phyloP scores from a whole-genome alignment of 1,284 basidiomycete genomes.

The Pseudozyma tsukubaensis region DNA sequence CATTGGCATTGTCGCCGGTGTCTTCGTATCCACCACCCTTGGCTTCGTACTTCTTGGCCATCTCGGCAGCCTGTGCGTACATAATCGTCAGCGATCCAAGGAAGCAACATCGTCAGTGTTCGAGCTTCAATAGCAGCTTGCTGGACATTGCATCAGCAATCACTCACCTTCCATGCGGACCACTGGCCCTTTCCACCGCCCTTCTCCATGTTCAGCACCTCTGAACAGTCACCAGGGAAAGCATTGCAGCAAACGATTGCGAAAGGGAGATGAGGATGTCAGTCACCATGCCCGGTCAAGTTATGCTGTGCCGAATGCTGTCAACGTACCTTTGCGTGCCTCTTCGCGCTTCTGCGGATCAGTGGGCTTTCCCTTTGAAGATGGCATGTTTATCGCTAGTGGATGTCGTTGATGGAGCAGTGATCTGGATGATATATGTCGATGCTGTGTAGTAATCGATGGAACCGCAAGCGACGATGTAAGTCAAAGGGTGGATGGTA shows the following conservation, averaged over 20 bases:
- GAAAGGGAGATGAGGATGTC: not conserved
- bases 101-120: not conserved
- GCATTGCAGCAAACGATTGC: not conserved
- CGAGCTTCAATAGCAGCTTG: not conserved
- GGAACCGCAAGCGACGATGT: not conserved
- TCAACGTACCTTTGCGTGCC: slow-evolving; percentile 64
- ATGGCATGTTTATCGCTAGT: slow-evolving; percentile 61
- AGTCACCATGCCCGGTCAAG: not conserved
- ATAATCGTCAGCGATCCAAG: not conserved
- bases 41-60: slow-evolving; percentile 70
- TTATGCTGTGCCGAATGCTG: not conserved
- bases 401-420: not conserved
- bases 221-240: slow-evolving; percentile 3
- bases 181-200: slow-evolving; percentile 70
- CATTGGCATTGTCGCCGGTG: slow-evolving; percentile 70
- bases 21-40: slow-evolving; percentile 70
- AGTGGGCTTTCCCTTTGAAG: slow-evolving; percentile 71
- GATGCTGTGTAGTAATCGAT: not conserved
- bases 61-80: slow-evolving; percentile 58
- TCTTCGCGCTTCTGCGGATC: slow-evolving; percentile 70
- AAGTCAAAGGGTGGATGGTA: not conserved
- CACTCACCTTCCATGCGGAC: slow-evolving; percentile 68
- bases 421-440: not conserved
- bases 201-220: slow-evolving; percentile 68
- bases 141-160: not conserved